Conservation (phyloP, 805 yeast genomes). For the Metschnikowia similis region DNA sequence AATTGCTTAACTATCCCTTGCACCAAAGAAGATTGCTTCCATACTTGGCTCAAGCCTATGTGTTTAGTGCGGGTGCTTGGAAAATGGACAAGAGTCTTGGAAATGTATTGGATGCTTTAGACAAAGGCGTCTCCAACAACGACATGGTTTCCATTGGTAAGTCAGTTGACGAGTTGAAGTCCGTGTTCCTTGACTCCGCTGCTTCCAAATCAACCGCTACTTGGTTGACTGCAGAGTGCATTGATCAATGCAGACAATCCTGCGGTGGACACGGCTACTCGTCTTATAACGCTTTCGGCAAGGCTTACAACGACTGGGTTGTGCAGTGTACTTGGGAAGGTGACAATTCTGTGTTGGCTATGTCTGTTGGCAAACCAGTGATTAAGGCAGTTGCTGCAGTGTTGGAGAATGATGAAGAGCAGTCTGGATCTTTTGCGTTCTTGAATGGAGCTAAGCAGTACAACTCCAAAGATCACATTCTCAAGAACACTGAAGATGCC, state of each 20-base stretch:
- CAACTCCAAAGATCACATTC: constrained; percentile 12
- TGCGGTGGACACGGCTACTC: constrained; percentile 23
- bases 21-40: constrained; percentile 20
- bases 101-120: constrained; percentile 14
- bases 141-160: constrained; percentile 14
- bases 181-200: constrained; percentile 18
- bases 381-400: constrained; percentile 15
- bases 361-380: constrained; percentile 20
- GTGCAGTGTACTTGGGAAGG: constrained; percentile 24
- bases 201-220: constrained; percentile 19
- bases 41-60: constrained; percentile 19
- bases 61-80: constrained; percentile 17
- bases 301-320: constrained; percentile 20
- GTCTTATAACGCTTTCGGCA: constrained; percentile 18
- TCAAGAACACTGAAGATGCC: constrained; percentile 12
- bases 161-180: constrained; percentile 14
- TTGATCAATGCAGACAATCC: constrained; percentile 19
- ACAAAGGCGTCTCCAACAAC: constrained; percentile 12
- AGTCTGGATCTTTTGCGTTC: constrained; percentile 15
- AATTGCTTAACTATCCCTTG: constrained; percentile 20
- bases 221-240: constrained; percentile 21
- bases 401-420: constrained; percentile 14
- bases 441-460: constrained; percentile 16
- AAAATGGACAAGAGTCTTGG: constrained; percentile 14
- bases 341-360: constrained; percentile 20